A percentile compares a stretch with the other conserved stretches of the same genome.
Conservation (phyloP, 495 filamentous ascomycete genomes). For the Penicillium nucicola region DNA sequence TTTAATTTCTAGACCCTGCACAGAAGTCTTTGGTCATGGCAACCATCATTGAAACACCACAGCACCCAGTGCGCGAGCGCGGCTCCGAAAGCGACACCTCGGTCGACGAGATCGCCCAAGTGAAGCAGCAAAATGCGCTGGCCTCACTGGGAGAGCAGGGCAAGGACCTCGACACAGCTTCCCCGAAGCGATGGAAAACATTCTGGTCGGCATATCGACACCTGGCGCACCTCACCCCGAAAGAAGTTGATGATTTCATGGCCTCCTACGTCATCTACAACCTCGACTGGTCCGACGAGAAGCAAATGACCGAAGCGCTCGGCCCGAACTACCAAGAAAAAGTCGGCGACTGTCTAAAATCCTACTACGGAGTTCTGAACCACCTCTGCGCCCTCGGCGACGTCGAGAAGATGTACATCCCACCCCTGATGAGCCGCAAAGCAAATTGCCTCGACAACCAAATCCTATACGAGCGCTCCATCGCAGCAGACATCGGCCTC, state of each 20-base stretch:
- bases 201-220: constrained; percentile 56
- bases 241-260: constrained; percentile 64
- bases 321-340: constrained; percentile 56
- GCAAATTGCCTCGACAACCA: constrained; percentile 51
- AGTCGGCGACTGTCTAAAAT: constrained; percentile 56
- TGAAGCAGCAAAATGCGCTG: constrained; percentile 33
- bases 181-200: constrained; percentile 52
- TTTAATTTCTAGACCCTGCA: background rate
- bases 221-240: constrained; percentile 52
- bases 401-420: constrained; percentile 69
- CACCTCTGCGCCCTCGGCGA: constrained; percentile 64
- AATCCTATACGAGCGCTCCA: constrained; percentile 58
- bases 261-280: constrained; percentile 65
- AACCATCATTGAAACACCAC: constrained; percentile 16
- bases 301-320: constrained; percentile 54
- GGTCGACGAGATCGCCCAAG: constrained; percentile 34
- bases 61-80: constrained; percentile 25
- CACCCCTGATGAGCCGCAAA: constrained; percentile 58
- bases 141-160: constrained; percentile 17
- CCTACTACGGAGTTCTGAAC: constrained; percentile 63
- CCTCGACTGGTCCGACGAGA: constrained; percentile 59
- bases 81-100: constrained; percentile 43
- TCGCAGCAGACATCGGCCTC: constrained; percentile 52
- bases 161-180: constrained; percentile 43
- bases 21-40: constrained; percentile 14